phyloP scores from a whole-genome alignment of 371 early-diverging fungal species.

The Homolaphlyctis polyrhiza region DNA sequence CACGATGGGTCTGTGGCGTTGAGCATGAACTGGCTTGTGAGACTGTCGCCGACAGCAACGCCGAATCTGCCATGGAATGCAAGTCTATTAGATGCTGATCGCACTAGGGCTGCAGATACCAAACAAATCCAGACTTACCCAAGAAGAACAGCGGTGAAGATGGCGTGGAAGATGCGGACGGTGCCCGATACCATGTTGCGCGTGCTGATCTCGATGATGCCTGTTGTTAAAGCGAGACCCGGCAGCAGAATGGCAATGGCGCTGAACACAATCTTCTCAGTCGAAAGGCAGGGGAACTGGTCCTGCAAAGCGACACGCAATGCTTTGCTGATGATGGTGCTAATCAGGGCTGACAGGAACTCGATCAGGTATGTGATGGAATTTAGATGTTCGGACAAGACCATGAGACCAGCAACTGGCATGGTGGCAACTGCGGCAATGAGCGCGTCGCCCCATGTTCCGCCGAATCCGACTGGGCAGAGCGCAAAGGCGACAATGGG shows the following conservation, averaged over 20 bases:
- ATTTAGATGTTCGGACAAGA: conserved; percentile 15
- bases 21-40: not conserved
- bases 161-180: conserved; percentile 70
- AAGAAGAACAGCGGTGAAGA: conserved; percentile 60
- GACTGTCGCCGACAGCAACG: not conserved
- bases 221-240: conserved; percentile 50
- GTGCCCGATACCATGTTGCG: conserved; percentile 77
- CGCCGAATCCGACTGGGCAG: conserved; percentile 23
- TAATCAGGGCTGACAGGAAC: conserved; percentile 20
- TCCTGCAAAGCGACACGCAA: conserved; percentile 16
- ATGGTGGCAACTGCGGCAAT: conserved; percentile 21
- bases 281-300: conserved; percentile 35
- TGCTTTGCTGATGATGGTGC: conserved; percentile 25
- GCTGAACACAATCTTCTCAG: conserved; percentile 53
- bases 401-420: conserved; percentile 20
- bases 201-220: conserved; percentile 76
- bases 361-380: conserved; percentile 28
- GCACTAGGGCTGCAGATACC: not conserved
- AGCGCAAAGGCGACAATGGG: conserved; percentile 25
- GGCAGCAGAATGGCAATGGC: conserved; percentile 65
- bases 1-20: not conserved
- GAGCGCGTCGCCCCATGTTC: conserved; percentile 26
- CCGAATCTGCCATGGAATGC: conserved; percentile 6
- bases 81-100: not conserved
- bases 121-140: conserved; percentile 19